Conservation (phyloP, 306 rosid species). For the Medicago ruthenica region DNA sequence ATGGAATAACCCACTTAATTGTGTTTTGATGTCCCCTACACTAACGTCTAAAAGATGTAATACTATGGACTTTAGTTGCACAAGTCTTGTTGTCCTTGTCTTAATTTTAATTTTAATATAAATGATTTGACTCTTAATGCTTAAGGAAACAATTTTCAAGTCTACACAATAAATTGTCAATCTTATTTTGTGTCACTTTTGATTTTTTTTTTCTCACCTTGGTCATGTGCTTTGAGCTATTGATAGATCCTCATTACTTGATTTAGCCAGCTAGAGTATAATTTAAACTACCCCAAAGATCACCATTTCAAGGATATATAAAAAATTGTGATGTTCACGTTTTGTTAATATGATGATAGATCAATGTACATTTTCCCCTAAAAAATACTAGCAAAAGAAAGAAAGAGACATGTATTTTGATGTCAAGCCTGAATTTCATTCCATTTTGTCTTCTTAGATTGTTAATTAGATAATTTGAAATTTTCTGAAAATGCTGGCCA, state of each 20-base stretch:
- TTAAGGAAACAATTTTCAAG: constrained; percentile 45
- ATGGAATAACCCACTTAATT: constrained; percentile 12
- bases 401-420: constrained; percentile 35
- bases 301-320: constrained; percentile 23
- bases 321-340: constrained; percentile 31
- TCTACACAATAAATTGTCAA: constrained; percentile 7
- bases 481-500: constrained; percentile 46
- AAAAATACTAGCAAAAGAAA: constrained; percentile 3
- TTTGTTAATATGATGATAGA: constrained; percentile 24
- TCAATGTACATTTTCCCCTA: constrained; percentile 22
- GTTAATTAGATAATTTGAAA: constrained; percentile 43
- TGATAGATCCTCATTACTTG: constrained; percentile 22
- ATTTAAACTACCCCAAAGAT: constrained; percentile 29
- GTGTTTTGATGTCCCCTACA: background rate
- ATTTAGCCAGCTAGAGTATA: constrained; percentile 13
- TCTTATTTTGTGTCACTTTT: constrained; percentile 20
- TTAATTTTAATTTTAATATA: background rate
- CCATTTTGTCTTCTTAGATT: constrained; percentile 40
- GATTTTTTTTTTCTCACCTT: background rate
- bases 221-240: constrained; percentile 29
- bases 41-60: constrained; percentile 32
- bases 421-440: background rate
- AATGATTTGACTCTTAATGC: constrained; percentile 56
- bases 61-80: background rate
- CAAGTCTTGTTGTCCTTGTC: constrained; percentile 40